Base-by-base conservation (phyloP, 495 filamentous ascomycete genomes). In the Halenospora varia region DNA sequence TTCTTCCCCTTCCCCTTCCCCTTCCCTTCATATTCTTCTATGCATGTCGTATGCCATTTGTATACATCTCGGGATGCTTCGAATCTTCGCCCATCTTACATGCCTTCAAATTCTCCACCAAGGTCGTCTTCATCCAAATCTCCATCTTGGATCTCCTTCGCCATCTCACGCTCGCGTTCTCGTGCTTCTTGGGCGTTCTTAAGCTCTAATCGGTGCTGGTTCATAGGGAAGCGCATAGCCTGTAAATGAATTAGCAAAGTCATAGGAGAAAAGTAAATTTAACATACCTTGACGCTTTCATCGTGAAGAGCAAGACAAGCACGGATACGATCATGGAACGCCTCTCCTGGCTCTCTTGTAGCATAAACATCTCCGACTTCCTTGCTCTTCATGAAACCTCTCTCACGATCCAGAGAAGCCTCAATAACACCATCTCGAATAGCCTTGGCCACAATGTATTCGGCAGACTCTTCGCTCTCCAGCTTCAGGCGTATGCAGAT, bases 141-240 rank as follows among this genome's bases (percentile, higher is more conserved):
- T 15, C 95, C 94, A 61, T 97, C 94, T 73, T 96, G 89, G 66
- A 98, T 98, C 80, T 98, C 94, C 82, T 97, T 98, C 48, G 93
- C 94, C 73, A 98, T 79, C 71, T 98, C 94, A 24, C 95, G 79
- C 76, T 98, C 94, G 41, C 94, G 82, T 74, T 98, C 94, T 42
- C 94, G 84, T 18, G 94, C 94, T 74, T 97, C 94, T 71, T 96
- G 92, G 2, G 95, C 94, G 66, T 94, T 97, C 85, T 96, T 96
- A 50, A 97, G 77, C 73, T 97, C 94, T 25, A 96, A 78, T n/a
- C 94, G 82, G 75, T 97, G 93, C 75, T 96, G 92, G 75, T 98
- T 97, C 93, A 97, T 96, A 9, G 94, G 94, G 77, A 96, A 98
- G 15, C 95, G 81, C 94, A 98, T 98, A 20, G 94, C 93, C 90